phyloP scores from a whole-genome alignment of 2,329 filamentous ascomycete species.

The Aspergillus brasiliensis region DNA sequence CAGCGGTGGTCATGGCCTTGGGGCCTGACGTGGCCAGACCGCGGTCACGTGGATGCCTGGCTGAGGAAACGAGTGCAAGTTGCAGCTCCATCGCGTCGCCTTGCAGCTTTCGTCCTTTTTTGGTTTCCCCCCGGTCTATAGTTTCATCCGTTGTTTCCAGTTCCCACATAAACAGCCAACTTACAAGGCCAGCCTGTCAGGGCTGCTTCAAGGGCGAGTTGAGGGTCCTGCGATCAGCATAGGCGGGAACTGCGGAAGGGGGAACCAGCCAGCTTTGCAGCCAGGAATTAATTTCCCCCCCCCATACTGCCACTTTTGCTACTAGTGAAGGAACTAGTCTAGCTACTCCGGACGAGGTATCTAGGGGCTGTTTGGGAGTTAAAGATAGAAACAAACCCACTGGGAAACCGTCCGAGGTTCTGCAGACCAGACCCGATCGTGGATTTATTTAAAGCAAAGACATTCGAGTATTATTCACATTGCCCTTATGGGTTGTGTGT shows the following conservation, averaged over 20 bases:
- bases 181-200: neutral
- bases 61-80: neutral
- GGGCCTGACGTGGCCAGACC: conserved; percentile 10
- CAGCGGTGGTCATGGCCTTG: neutral
- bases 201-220: neutral
- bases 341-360: neutral
- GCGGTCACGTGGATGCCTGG: neutral
- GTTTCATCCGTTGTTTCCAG: too few relatives aligned
- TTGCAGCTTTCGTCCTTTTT: neutral
- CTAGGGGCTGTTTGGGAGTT: neutral
- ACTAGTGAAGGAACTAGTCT: neutral
- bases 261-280: neutral
- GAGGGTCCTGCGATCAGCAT: neutral
- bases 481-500: neutral
- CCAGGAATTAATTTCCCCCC: neutral
- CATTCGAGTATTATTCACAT: neutral
- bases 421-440: conserved; percentile 14
- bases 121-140: neutral
- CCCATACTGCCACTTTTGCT: neutral
- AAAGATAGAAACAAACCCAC: conserved; percentile 18
- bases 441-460: neutral
- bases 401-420: conserved; percentile 2
- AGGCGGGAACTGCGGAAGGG: neutral
- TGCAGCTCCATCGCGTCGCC: neutral
- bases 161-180: too few relatives aligned